Evolutionary conservation across 306 rosid genomes (phyloP), one percentile per base, ranked within the genome.

Genomic region (Phaseolus lunatus): DNA sequence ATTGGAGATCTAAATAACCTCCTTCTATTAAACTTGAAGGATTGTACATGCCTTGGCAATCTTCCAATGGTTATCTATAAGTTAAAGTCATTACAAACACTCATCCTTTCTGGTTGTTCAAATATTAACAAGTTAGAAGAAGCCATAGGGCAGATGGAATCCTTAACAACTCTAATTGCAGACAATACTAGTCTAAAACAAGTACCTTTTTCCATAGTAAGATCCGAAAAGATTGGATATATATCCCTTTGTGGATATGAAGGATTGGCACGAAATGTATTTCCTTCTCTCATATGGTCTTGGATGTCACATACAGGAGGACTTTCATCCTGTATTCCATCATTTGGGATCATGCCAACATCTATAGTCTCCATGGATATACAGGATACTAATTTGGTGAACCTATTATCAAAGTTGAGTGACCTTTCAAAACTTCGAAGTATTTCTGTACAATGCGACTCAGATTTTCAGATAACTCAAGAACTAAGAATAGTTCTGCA

Each of bases 51-150:
- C 73, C 72, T 71, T 4, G 27, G 14, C 0, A 56, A n/a, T 61
- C 78, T 71, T 19, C 83, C 78, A 11, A 33, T 43, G 27, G n/a
- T 6, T 3, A 11, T 39, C 13, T 79, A 62, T 24, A 45, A 47
- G 85, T 57, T 84, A 16, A 76, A 82, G 18, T 70, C 79, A 18
- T 18, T 88, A 4, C 18, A 78, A 61, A 78, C 81, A 31, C 83
- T 88, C 9, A 77, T 82, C 62, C 31, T 86, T 59, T 82, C 81
- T 41, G 87, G 88, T 4, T 79, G 83, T 79, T 78, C 79, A 29
- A 80, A 45, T 16, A 59, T 86, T 22, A 75, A 47, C 13, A 53
- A 29, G 31, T 76, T 88, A 43, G 74, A 63, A 10, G 80, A 84
- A 1, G 82, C 73, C 20, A 20, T 88, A 13, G 88, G 76, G 22